Percentiles rank a stretch among this genome's conserved stretches.
These are phyloP conservation scores for Gamsiella multidivaricata DNA, from an alignment of 192 early-diverging fungal genomes.

Conservation along the genomic window DNA sequence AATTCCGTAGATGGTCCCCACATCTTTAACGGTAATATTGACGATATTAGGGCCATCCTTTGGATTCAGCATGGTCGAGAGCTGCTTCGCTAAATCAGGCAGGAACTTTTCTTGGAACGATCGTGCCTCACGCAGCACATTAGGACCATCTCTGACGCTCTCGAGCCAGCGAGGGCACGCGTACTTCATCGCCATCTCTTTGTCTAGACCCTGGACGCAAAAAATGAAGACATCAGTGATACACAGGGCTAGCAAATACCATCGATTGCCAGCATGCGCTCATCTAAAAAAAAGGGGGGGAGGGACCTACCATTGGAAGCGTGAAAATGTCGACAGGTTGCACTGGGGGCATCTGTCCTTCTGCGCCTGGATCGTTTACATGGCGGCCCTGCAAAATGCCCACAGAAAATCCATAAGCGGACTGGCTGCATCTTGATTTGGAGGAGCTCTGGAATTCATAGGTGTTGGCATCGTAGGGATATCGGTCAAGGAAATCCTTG, in stretches of 20 bases:
- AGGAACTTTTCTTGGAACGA: constrained; percentile 10
- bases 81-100: constrained; percentile 5
- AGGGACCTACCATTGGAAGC: constrained; percentile 18
- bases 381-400: constrained; percentile 29
- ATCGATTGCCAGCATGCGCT: neutral
- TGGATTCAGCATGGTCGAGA: constrained; percentile 5
- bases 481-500: constrained; percentile 19
- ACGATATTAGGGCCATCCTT: neutral
- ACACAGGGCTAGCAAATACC: neutral
- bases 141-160: constrained; percentile 10
- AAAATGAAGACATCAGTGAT: neutral
- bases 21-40: constrained; percentile 36
- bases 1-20: constrained; percentile 16
- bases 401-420: constrained; percentile 20
- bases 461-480: constrained; percentile 37
- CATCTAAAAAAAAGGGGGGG: neutral
- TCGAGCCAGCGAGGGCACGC: constrained; percentile 44
- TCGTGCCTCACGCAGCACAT: constrained; percentile 3
- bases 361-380: neutral
- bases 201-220: constrained; percentile 22
- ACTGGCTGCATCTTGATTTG: constrained; percentile 37
- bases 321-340: constrained; percentile 41
- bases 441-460: constrained; percentile 24
- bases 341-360: neutral
- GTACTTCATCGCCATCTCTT: constrained; percentile 47